These are phyloP conservation scores for Melaleuca quinquenervia DNA, from an alignment of 345 rosid species.

Conservation along the genomic window DNA sequence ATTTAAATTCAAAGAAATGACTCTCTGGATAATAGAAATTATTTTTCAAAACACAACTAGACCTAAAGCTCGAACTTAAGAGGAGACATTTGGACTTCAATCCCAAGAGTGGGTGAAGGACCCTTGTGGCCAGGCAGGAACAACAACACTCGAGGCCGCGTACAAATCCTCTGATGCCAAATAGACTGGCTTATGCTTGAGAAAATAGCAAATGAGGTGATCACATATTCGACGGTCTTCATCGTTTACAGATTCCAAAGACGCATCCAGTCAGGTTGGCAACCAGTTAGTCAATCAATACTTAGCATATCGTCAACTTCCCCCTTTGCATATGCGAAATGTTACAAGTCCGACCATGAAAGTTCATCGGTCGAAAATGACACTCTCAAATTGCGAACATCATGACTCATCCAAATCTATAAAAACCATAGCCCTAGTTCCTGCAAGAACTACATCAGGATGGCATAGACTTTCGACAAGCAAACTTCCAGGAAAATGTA, in stretches of 20 bases:
- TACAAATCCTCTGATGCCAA: background rate
- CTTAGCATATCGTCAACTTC: background rate
- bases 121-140: background rate
- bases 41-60: background rate
- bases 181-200: background rate
- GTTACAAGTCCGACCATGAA: background rate
- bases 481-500: background rate
- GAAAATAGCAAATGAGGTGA: background rate
- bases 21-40: too few relatives aligned
- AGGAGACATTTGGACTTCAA: background rate
- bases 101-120: background rate
- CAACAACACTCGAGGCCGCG: too few relatives aligned
- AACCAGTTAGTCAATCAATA: background rate
- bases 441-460: background rate
- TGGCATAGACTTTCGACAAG: background rate
- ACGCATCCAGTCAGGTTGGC: background rate
- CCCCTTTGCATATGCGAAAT: background rate
- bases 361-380: background rate
- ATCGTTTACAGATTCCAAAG: background rate
- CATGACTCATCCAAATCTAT: background rate
- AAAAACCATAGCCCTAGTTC: background rate
- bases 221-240: background rate
- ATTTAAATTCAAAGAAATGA: too few relatives aligned
- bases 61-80: background rate
- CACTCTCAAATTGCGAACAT: background rate